Evolutionary conservation across 2,329 filamentous ascomycete genomes (phyloP).

Genomic region (Penicillium sp.): DNA sequence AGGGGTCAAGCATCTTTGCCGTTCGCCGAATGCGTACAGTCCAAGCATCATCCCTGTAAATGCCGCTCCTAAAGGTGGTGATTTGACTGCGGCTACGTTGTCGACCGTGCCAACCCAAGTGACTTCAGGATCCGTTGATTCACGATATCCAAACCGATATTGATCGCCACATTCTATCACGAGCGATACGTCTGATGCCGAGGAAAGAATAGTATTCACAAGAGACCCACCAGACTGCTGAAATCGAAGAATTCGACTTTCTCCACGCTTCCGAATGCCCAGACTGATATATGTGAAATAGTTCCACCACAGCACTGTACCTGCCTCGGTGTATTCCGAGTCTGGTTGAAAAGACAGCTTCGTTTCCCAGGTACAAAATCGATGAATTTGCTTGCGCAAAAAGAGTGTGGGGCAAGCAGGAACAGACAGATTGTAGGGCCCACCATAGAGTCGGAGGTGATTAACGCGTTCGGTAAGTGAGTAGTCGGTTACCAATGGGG

Average conservation of each 20-base stretch:
- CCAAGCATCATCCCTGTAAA: slow-evolving; percentile 51
- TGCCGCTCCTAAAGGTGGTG: slow-evolving; percentile 40
- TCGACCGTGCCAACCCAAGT: slow-evolving; percentile 31
- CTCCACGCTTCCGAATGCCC: slow-evolving; percentile 33
- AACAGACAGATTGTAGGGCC: slow-evolving; percentile 52
- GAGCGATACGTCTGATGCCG: slow-evolving; percentile 24
- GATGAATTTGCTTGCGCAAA: slow-evolving; percentile 55
- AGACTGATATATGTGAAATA: slow-evolving; percentile 48
- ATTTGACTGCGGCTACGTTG: slow-evolving; percentile 35
- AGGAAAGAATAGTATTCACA: slow-evolving; percentile 13
- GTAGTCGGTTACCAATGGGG: slow-evolving; percentile 49
- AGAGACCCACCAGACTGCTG: slow-evolving; percentile 19
- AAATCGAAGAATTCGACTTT: slow-evolving; percentile 27
- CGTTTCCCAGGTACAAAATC: slow-evolving; percentile 44
- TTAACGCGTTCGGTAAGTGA: slow-evolving; percentile 48
- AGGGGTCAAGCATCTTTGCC: slow-evolving; percentile 40
- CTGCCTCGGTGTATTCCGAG: slow-evolving; percentile 51
- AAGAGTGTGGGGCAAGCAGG: slow-evolving; percentile 55
- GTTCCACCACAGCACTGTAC: slow-evolving; percentile 57
- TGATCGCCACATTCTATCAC: slow-evolving; percentile 31
- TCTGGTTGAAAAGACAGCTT: slow-evolving; percentile 50
- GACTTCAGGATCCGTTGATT: background rate
- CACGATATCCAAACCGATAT: slow-evolving; percentile 31
- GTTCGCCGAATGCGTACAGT: slow-evolving; percentile 46
- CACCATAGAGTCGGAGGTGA: slow-evolving; percentile 52